Evolutionary conservation across 2,329 filamentous ascomycete species (phyloP).

Genomic region (Scedosporium aurantiacum): DNA sequence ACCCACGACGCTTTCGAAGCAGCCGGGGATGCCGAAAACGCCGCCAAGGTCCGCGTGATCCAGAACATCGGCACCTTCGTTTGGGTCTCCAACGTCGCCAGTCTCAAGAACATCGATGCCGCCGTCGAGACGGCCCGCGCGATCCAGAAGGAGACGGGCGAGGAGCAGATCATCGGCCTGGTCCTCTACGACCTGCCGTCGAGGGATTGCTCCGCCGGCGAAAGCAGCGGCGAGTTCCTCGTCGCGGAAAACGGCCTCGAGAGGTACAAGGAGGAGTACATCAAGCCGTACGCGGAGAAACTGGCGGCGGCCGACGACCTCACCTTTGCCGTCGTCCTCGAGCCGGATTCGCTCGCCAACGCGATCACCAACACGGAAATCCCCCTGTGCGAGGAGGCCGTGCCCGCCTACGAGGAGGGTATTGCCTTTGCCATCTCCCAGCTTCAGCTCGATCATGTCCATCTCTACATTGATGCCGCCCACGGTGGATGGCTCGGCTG

Average conservation of each 20-base stretch:
- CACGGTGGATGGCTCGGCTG: constrained; percentile 56
- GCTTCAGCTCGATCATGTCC: constrained; percentile 49
- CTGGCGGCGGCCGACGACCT: constrained; percentile 24
- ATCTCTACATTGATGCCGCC: constrained; percentile 53
- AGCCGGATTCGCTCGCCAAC: constrained; percentile 33
- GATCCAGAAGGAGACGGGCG: constrained; percentile 21
- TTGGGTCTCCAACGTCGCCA: constrained; percentile 27
- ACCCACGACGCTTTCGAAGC: constrained; percentile 24
- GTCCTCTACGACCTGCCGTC: constrained; percentile 34
- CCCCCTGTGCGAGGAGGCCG: constrained; percentile 25
- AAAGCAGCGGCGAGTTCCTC: constrained; percentile 28
- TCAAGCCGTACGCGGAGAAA: constrained; percentile 26
- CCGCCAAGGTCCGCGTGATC: constrained; percentile 24
- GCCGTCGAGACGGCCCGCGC: constrained; percentile 26
- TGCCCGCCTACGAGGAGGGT: constrained; percentile 26
- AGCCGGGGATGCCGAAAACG: constrained; percentile 24
- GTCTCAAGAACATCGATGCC: constrained; percentile 25
- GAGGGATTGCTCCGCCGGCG: constrained; percentile 32
- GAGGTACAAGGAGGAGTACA: constrained; percentile 28
- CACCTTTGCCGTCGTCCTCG: constrained; percentile 30
- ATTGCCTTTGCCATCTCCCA: constrained; percentile 42
- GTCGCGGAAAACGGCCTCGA: constrained; percentile 23
- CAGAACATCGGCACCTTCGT: constrained; percentile 30
- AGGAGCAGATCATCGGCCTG: constrained; percentile 29
- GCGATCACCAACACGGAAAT: constrained; percentile 27